Conservation (phyloP, 106 monocot species). For the Platanthera guangdongensis region DNA sequence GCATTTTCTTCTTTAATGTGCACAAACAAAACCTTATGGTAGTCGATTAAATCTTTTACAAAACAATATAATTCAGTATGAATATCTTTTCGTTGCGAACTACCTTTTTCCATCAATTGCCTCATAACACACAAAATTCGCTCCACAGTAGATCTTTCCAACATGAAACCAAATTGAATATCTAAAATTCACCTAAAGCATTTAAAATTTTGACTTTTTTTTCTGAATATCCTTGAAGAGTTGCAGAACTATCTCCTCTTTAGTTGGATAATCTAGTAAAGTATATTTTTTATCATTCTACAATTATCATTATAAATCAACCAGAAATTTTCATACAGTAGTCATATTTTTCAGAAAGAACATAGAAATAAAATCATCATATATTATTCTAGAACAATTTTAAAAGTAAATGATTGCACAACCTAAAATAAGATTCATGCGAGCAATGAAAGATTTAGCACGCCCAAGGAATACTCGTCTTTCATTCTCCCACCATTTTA, state of each 20-base stretch:
- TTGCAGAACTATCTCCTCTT: not conserved
- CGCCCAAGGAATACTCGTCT: slow-evolving; percentile 54
- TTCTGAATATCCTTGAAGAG: not conserved
- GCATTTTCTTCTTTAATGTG: no score
- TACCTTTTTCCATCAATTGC: no score
- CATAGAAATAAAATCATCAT: not conserved
- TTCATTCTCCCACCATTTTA: slow-evolving; percentile 64
- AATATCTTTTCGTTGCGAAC: no score
- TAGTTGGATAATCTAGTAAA: not conserved
- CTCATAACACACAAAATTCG: no score
- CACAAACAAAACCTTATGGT: no score
- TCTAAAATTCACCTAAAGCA: not conserved
- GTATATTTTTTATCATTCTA: not conserved
- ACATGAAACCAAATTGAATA: no score
- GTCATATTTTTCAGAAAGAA: not conserved
- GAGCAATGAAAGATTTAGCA: slow-evolving; percentile 55
- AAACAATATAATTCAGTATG: no score
- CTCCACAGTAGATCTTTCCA: no score
- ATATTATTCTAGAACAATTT: not conserved
- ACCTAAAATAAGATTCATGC: slow-evolving; percentile 88
- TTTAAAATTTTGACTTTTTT: not conserved
- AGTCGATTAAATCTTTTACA: no score
- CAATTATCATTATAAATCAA: not conserved
- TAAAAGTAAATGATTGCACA: not conserved
- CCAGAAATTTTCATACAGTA: not conserved